Evolutionary conservation across 1,139 yeast species (phyloP).

Genomic region (Debaryomyces coudertii): DNA sequence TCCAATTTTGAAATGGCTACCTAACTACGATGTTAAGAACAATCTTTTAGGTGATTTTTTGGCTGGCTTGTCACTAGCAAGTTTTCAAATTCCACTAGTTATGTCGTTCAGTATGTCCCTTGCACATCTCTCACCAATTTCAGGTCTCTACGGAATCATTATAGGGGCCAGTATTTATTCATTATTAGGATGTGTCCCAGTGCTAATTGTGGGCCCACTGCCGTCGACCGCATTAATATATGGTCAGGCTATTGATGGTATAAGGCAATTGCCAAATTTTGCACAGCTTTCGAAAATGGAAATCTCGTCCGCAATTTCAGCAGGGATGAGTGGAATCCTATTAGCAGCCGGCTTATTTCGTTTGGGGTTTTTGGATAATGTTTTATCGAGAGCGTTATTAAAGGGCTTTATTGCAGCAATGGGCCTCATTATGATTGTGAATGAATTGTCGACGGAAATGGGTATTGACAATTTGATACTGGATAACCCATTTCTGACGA

Average conservation of each 20-base stretch:
- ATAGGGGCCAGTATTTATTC: constrained; percentile 33
- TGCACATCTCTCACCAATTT: constrained; percentile 36
- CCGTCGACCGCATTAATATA: constrained; percentile 37
- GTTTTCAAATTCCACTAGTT: constrained; percentile 39
- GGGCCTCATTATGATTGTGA: constrained; percentile 39
- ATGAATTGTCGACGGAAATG: constrained; percentile 33
- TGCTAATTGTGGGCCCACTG: constrained; percentile 38
- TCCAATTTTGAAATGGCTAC: constrained; percentile 38
- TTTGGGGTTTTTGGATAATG: constrained; percentile 36
- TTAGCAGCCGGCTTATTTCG: constrained; percentile 33
- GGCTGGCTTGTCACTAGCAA: constrained; percentile 39
- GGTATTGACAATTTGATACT: constrained; percentile 26
- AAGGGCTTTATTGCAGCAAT: constrained; percentile 42
- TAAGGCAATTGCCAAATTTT: constrained; percentile 21
- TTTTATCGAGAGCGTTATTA: constrained; percentile 34
- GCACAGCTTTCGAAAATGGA: constrained; percentile 23
- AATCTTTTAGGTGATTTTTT: constrained; percentile 31
- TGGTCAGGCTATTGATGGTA: constrained; percentile 32
- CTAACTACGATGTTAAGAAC: constrained; percentile 23
- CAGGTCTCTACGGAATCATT: constrained; percentile 35
- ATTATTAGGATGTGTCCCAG: constrained; percentile 37
- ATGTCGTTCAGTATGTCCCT: constrained; percentile 39
- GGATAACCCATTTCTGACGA: constrained; percentile 27
- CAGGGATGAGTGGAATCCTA: constrained; percentile 29
- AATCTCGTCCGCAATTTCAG: constrained; percentile 30